A percentile compares a stretch with the other conserved stretches of the same genome.
Conservation (phyloP, 768 basidiomycete genomes). For the Tricholoma terreum region DNA sequence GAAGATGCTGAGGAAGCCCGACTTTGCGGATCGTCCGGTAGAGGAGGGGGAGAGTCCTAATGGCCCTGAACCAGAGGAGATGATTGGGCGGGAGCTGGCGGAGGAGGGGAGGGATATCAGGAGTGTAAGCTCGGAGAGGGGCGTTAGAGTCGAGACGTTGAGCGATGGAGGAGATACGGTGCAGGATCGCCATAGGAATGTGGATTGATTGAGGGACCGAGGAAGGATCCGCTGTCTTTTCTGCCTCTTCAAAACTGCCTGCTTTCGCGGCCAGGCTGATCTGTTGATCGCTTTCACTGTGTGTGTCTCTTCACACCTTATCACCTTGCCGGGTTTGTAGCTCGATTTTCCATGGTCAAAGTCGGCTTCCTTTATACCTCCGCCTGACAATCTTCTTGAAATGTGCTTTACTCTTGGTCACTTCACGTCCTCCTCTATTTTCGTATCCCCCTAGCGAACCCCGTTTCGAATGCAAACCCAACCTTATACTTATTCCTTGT, state of each 20-base stretch:
- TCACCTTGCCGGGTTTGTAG: constrained; percentile 1
- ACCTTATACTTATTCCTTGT: constrained; percentile 1
- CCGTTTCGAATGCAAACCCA: not conserved
- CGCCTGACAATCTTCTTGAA: constrained; percentile 1
- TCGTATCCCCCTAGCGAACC: not conserved
- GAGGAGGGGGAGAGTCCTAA: constrained; percentile 73
- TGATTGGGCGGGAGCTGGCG: constrained; percentile 73
- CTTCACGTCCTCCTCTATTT: not conserved
- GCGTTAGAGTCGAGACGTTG: constrained; percentile 72
- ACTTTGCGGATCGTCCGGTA: constrained; percentile 67
- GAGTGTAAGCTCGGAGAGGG: constrained; percentile 77
- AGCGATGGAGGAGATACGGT: constrained; percentile 51
- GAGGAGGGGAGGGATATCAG: constrained; percentile 89
- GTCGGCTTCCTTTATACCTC: not conserved
- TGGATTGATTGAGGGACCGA: constrained; percentile 4
- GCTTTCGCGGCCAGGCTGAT: not conserved
- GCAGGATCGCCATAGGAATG: constrained; percentile 40
- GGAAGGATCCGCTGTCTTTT: not conserved
- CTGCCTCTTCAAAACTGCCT: not conserved
- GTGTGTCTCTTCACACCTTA: not conserved
- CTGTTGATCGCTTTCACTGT: not conserved
- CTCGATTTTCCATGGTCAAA: not conserved
- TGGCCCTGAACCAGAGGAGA: constrained; percentile 44
- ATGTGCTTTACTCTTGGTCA: constrained; percentile 1
- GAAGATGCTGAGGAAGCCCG: constrained; percentile 83